Base-by-base conservation (phyloP, 306 rosid genomes). In the Senna siamea region DNA sequence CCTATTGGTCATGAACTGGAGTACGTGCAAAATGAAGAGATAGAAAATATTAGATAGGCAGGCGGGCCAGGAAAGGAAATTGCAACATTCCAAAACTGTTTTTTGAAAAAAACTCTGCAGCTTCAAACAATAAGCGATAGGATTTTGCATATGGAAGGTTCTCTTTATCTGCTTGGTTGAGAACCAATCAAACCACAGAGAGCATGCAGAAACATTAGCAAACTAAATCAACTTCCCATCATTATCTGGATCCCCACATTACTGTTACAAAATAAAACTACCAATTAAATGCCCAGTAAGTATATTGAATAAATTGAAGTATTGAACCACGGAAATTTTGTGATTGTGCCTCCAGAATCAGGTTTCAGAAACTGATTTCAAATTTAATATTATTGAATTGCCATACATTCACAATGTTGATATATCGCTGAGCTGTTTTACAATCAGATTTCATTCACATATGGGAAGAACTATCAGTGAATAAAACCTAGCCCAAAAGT, bases 361-460 rank as follows among this genome's bases (percentile, higher is more conserved):
- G 73, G 75, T 51, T 72, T 43, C 23, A 9, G 6, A 17, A 28
- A 56, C 23, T 11, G 66, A 65, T 53, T 75, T 58, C 61, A 54
- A 23, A 35, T 67, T 72, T 26, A 18, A 9, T 53, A 58, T 41
- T 14, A 34, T 34, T 32, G n/a, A 51, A 17, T n/a, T 37, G 13
- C 20, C 63, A 35, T 67, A 13, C 72, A 40, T 34, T 58, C 30
- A 65, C 47, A 57, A 68, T 47, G 15, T 58, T 62, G 18, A 66
- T 34, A 35, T 5, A 61, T 37, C 5, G 19, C 47, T 13, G 14
- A 18, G 6, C 22, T 32, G 44, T 19, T 14, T 37, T 2, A 52
- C 69, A 60, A 51, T 60, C 51, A 41, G 19, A 23, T 26, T 64
- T 19, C 38, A 58, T 76, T 65, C 62, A 66, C 15, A 72, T 48